Percentiles rank a stretch among this genome's conserved stretches.
Evolutionary conservation across 495 filamentous ascomycete genomes (phyloP).

Genomic region (Aspergillus heteromorphus): DNA sequence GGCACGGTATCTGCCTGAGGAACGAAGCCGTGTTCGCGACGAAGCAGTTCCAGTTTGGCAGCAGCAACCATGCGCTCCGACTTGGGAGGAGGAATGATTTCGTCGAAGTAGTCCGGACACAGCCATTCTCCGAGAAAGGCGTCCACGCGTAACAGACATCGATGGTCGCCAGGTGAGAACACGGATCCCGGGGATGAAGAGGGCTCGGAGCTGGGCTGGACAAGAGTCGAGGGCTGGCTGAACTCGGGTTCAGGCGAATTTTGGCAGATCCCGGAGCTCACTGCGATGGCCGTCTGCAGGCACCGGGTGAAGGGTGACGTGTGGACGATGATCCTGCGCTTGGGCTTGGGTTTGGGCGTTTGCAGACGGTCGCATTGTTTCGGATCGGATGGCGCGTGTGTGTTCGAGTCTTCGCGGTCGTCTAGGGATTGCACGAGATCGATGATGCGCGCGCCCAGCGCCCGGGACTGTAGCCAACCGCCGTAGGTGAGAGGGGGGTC

Average conservation of each 20-base stretch:
- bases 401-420: conserved; percentile 11
- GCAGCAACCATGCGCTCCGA: conserved; percentile 79
- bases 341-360: conserved; percentile 12
- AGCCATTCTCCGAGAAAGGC: conserved; percentile 96
- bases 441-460: conserved; percentile 73
- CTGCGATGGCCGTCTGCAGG: conserved; percentile 84
- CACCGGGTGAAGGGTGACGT: conserved; percentile 90
- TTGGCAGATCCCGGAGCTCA: conserved; percentile 82
- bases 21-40: conserved; percentile 52
- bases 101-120: conserved; percentile 83
- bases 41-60: conserved; percentile 79
- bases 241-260: conserved; percentile 31
- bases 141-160: conserved; percentile 65
- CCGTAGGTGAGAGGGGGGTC: conserved; percentile 93
- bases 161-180: conserved; percentile 12
- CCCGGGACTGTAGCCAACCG: conserved; percentile 82
- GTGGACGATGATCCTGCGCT: conserved; percentile 70
- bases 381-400: conserved; percentile 14
- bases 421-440: conserved; percentile 54
- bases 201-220: conserved; percentile 5
- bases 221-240: neutral
- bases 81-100: conserved; percentile 82
- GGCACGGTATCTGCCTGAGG: conserved; percentile 20
- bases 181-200: neutral
- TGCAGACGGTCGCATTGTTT: conserved; percentile 16